A percentile compares a stretch with the other conserved stretches of the same genome.
Evolutionary conservation across 192 early-diverging fungal genomes (phyloP).

Genomic region (Coemansia javaensis): DNA sequence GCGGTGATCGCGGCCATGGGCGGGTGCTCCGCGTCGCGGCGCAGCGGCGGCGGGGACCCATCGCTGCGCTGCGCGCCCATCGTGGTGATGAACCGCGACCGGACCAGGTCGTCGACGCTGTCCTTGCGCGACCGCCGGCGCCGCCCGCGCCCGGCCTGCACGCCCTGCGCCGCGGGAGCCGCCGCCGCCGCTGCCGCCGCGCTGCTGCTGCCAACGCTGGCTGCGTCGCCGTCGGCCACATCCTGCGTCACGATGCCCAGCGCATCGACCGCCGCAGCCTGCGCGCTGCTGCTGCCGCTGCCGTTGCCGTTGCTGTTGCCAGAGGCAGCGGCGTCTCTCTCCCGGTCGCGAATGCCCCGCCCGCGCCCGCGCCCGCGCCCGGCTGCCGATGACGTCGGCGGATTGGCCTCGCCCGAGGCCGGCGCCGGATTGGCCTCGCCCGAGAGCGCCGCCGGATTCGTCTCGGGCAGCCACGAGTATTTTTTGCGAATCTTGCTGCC

Average conservation of each 20-base stretch:
- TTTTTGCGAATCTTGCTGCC: constrained; percentile 39
- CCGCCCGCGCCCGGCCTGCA: background rate
- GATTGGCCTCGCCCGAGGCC: constrained; percentile 22
- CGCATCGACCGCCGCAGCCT: constrained; percentile 1
- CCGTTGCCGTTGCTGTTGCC: background rate
- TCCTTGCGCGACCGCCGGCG: constrained; percentile 36
- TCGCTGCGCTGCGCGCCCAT: constrained; percentile 5
- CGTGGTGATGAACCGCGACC: constrained; percentile 28
- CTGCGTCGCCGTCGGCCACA: background rate
- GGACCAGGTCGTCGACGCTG: constrained; percentile 47
- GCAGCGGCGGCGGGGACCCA: constrained; percentile 1
- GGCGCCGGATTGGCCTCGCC: constrained; percentile 20
- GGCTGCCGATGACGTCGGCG: no score
- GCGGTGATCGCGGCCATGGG: constrained; percentile 29
- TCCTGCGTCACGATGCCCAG: constrained; percentile 14
- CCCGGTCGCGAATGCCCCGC: background rate
- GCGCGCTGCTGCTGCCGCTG: background rate
- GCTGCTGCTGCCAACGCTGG: background rate
- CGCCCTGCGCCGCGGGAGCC: background rate
- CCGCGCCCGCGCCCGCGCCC: constrained; percentile 2
- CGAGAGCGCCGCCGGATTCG: constrained; percentile 42
- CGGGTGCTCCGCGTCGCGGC: constrained; percentile 4
- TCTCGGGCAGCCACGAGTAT: constrained; percentile 49
- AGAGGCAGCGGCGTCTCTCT: no score
- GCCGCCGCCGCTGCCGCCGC: background rate